Percentiles rank a stretch among this genome's conserved stretches.
Evolutionary conservation across 176 grass and related monocot genomes (phyloP).

Genomic region (Dendrocalamus sinicus): DNA sequence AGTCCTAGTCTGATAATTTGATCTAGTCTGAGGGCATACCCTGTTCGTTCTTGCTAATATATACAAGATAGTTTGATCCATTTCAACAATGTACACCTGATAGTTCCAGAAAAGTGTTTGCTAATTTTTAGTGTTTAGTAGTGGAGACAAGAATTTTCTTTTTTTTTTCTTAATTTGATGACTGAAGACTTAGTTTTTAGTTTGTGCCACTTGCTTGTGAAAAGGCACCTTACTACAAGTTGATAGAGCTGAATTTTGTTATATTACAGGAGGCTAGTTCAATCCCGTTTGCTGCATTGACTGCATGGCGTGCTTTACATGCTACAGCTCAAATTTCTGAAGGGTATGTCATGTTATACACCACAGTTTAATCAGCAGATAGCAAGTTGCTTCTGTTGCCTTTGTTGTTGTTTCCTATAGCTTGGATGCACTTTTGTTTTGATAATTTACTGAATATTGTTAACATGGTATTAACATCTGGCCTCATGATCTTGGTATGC

Average conservation of each 20-base stretch:
- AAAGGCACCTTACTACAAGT: background rate
- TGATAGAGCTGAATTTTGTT: conserved; percentile 12
- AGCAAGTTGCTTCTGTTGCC: background rate
- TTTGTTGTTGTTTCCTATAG: conserved; percentile 4
- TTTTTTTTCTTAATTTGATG: conserved; percentile 11
- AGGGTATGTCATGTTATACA: conserved; percentile 65
- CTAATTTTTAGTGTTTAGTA: conserved; percentile 20
- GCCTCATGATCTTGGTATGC: background rate
- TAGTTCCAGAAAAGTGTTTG: background rate
- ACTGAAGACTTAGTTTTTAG: background rate
- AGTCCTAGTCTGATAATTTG: background rate
- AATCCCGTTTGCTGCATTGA: conserved; percentile 96
- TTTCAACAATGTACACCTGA: conserved; percentile 24
- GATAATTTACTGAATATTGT: conserved; percentile 20
- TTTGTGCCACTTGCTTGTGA: conserved; percentile 12
- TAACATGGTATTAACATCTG: background rate
- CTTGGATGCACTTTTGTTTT: conserved; percentile 7
- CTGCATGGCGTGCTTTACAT: conserved; percentile 95
- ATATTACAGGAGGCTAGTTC: conserved; percentile 80
- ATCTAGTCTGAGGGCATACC: conserved; percentile 1
- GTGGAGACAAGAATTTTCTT: conserved; percentile 6
- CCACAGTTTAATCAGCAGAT: conserved; percentile 23
- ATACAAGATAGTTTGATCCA: background rate
- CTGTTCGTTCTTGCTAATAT: background rate
- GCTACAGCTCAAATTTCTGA: conserved; percentile 81